A percentile compares a stretch with the other conserved stretches of the same genome.
Evolutionary conservation across 2,329 filamentous ascomycete species (phyloP).

Genomic region (Rhynchosporium agropyri): DNA sequence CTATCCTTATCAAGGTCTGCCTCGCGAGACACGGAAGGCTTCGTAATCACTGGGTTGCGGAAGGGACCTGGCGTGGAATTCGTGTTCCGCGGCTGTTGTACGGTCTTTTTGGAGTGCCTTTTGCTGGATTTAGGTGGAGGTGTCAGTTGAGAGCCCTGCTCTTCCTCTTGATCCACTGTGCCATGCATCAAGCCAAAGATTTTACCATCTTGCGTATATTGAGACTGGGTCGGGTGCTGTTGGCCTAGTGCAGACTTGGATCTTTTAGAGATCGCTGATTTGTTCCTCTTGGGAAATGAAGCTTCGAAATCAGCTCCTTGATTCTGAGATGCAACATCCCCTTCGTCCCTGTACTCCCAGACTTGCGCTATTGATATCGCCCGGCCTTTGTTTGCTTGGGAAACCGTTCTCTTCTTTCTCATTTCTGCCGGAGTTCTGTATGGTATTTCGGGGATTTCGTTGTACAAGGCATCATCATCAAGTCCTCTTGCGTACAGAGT

Average conservation of each 20-base stretch:
- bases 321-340: constrained; percentile 23
- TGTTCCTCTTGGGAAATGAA: constrained; percentile 27
- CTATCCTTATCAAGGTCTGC: constrained; percentile 11
- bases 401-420: constrained; percentile 21
- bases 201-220: constrained; percentile 1
- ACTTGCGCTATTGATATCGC: constrained; percentile 26
- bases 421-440: constrained; percentile 11
- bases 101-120: constrained; percentile 16
- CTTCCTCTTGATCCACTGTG: not conserved
- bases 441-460: constrained; percentile 21
- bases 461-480: constrained; percentile 26
- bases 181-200: not conserved
- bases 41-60: constrained; percentile 33
- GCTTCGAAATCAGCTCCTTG: constrained; percentile 14
- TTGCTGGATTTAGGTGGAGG: constrained; percentile 28
- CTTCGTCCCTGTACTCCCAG: constrained; percentile 31
- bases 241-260: constrained; percentile 17
- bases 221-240: constrained; percentile 5
- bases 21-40: constrained; percentile 23
- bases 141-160: constrained; percentile 24
- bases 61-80: constrained; percentile 29
- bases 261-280: constrained; percentile 25
- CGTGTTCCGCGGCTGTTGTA: constrained; percentile 11
- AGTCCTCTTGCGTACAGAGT: constrained; percentile 20
- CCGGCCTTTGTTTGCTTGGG: constrained; percentile 19